Evolutionary conservation across 2,329 filamentous ascomycete species (phyloP).

Genomic region (Rutstroemia sp.): DNA sequence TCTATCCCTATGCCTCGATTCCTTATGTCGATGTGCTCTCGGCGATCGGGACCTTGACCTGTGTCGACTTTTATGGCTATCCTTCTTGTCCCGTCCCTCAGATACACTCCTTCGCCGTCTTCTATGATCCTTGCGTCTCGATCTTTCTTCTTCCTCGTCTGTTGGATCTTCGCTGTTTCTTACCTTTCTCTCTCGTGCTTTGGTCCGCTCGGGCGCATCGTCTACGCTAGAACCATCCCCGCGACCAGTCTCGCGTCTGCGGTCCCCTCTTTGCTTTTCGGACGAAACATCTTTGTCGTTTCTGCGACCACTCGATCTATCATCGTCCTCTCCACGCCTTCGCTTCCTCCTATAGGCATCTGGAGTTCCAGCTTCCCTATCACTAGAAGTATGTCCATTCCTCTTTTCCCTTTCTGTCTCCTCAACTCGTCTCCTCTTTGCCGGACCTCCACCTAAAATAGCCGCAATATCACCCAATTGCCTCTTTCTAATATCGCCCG

Average conservation of each 20-base stretch:
- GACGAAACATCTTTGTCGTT: constrained; percentile 1
- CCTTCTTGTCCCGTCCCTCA: constrained; percentile 12
- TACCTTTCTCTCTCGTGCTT: constrained; percentile 1
- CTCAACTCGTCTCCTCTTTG: constrained; percentile 20
- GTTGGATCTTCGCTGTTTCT: constrained; percentile 2
- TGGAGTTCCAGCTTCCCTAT: neutral
- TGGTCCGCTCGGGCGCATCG: neutral
- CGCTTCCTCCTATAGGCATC: neutral
- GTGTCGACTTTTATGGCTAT: constrained; percentile 15
- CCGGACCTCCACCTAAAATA: constrained; percentile 39
- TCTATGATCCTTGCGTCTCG: constrained; percentile 21
- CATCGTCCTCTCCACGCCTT: constrained; percentile 2
- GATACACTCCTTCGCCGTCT: constrained; percentile 27
- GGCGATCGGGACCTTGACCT: constrained; percentile 22
- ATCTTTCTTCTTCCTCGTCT: constrained; percentile 6
- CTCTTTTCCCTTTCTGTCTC: neutral
- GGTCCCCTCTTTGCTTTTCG: neutral
- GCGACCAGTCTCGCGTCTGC: constrained; percentile 5
- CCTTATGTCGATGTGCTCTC: constrained; percentile 18
- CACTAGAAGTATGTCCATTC: neutral
- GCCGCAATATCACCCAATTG: constrained; percentile 56
- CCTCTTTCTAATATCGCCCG: constrained; percentile 45
- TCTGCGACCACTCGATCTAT: constrained; percentile 1
- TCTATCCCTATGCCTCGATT: constrained; percentile 29
- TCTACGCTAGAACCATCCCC: constrained; percentile 1